Evolutionary conservation across 768 basidiomycete species (phyloP), one percentile per base, ranked within the genome.

Genomic region (Holtermanniella nyarrowii): DNA sequence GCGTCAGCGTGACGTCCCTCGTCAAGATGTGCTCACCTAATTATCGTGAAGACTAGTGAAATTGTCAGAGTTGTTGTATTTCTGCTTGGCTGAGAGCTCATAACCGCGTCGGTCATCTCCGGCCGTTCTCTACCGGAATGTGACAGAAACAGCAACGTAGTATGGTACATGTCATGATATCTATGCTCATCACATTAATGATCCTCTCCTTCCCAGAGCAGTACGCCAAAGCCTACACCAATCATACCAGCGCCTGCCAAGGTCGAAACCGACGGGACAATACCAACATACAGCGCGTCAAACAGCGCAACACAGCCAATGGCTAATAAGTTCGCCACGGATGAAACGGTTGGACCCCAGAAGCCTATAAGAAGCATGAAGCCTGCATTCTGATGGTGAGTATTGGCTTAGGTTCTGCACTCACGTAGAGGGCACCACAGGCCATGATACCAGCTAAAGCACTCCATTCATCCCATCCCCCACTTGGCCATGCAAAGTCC

Each of bases 251-350:
- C 84, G 5, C 91, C 91, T 11, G 82, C 42, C 18, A 90, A 55
- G 50, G 86, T 86, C 78, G 83, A 84, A 2, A 78, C 22, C 0
- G 83, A 87, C 52, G 89, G 66, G 1, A 78, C 75, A 31, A 80
- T 77, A 37, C 77, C 68, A 2, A 86, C 82, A 55, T 89, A 83
- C 16, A 83, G 57, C 5, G 84, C 76, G 71, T 96, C 90, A 40
- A 84, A 80, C 14, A 87, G 61, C 44, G 89, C 79, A 13, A 89
- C 86, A 45, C 95, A 77, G 31, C 93, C 86, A 58, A 93, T 91
- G 4, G 90, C 90, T n/a, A 93, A 77, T n/a, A 97, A 77, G 70
- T 80, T 88, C 42, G 88, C 89, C 26, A 95, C 89, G 1, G 86
- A 88, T 7, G 82, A 81, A 41, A 88, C 79, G 40, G 90, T 81